These are phyloP conservation scores for Planoprotostelium fungivorum DNA, from an alignment of 78 protist species.

Conservation along the genomic window DNA sequence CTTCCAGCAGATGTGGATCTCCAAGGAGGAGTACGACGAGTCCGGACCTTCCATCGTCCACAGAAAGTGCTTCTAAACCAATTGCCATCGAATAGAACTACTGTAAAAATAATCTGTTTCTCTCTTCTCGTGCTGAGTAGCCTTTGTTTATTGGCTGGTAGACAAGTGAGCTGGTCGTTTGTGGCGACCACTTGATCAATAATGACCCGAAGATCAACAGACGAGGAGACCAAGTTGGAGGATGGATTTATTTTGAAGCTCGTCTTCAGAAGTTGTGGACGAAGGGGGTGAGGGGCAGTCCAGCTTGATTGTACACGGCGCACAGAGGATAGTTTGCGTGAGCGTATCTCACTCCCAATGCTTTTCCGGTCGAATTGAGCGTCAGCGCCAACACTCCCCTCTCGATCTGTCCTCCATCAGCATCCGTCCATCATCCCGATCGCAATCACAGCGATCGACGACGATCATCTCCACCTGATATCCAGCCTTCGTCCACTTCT, in stretches of 20 bases:
- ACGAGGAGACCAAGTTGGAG: no score
- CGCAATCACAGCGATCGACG: no score
- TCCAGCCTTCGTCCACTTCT: neutral
- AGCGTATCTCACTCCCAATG: neutral
- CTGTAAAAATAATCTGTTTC: no score
- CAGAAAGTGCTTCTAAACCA: slow-evolving; percentile 92
- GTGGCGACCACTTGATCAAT: no score
- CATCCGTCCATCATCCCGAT: neutral
- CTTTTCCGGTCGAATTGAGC: neutral
- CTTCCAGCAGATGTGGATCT: no score
- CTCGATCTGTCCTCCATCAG: neutral
- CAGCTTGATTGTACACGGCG: neutral
- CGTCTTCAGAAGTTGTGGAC: neutral
- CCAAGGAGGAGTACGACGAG: slow-evolving; percentile 92
- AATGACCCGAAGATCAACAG: no score
- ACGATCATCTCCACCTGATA: no score
- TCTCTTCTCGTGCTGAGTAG: no score
- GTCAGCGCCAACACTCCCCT: neutral
- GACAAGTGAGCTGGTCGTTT: no score
- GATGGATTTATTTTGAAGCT: no score
- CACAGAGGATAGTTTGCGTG: neutral
- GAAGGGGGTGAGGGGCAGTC: neutral
- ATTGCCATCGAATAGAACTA: no score
- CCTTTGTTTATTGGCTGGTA: no score
- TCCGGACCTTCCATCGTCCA: slow-evolving; percentile 89